Percentiles rank a stretch among this genome's conserved stretches.
Conservation (phyloP, 352 stramenopile species). For the Phytopythium delawarense region DNA sequence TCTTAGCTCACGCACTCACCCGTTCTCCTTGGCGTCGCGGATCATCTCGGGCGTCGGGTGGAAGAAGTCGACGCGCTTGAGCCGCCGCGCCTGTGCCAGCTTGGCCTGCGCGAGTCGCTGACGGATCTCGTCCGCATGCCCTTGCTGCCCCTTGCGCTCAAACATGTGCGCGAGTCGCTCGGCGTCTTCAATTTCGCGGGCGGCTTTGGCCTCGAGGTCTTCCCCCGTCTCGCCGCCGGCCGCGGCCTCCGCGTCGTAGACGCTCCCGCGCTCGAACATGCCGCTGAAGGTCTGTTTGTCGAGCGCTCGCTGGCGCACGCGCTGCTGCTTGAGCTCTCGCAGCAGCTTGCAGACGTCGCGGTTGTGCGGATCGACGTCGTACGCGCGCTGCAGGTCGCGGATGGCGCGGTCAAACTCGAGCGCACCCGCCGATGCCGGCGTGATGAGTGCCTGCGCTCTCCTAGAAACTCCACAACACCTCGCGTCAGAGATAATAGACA, state of each 20-base stretch:
- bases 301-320: conserved; percentile 51
- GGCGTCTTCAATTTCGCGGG: conserved; percentile 52
- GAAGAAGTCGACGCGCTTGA: conserved; percentile 76
- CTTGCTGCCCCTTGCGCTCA: conserved; percentile 54
- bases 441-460: conserved; percentile 70
- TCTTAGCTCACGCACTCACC: conserved; percentile 21
- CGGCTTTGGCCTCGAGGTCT: background rate
- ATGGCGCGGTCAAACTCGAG: conserved; percentile 78
- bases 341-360: conserved; percentile 62
- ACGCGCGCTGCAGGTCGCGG: conserved; percentile 63
- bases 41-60: conserved; percentile 77
- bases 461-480: conserved; percentile 18
- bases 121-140: conserved; percentile 61
- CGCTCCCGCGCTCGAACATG: conserved; percentile 72
- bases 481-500: background rate
- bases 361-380: conserved; percentile 51
- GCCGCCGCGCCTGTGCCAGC: conserved; percentile 30
- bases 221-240: background rate
- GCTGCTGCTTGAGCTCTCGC: conserved; percentile 63
- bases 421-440: conserved; percentile 63
- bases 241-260: conserved; percentile 38
- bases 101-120: conserved; percentile 56
- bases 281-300: conserved; percentile 78
- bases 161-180: conserved; percentile 62
- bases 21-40: conserved; percentile 66